Base-by-base conservation (phyloP, 768 basidiomycete species). In the Phylloporus sp. region DNA sequence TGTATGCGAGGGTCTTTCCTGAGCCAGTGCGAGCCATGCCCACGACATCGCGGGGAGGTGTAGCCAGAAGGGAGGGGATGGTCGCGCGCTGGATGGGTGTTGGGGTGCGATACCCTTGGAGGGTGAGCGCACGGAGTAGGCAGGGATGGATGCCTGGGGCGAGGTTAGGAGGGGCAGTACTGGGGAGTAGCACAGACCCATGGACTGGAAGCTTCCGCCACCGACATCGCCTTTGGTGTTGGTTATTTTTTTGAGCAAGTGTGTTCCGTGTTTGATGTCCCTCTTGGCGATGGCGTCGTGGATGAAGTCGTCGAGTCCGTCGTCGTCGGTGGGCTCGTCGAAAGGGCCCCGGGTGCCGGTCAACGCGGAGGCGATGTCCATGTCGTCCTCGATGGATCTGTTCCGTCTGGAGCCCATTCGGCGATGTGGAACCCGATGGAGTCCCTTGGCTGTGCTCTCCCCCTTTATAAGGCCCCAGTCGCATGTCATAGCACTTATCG, bases 1-100 rank as follows among this genome's bases (percentile, higher is more conserved):
- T 81, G 64, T 94, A 99, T 17, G 95, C 95, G 28, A 99, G 79
- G 9, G 94, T 94, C 71, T 98, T 98, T 49, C 96, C 96, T 2
- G 93, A 96, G 33, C 96, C 96, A 5, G 96, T 99, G 29, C 96
- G 80, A 29, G 96, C 95, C 96, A 98, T 99, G 33, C 91, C 95
- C 13, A 98, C 91, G 13, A 99, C 81, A 68, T 96, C 94, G 42
- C 88, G 75, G 9, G 93, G 91, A 32, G 94, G 92, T 33, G 78
- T 81, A 11, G 84, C 67, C 31, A 98, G 79, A 33, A 96, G 78
- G 17, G 83, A 73, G 6, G 96, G 96, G 36, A 99, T 89, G 3
- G 92, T 73, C 20, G 87, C 76, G 6, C 95, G 82, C 66, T 99
- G 96, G 40, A 99, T 98, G 0, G 96, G 96, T 0, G 96, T 99